These are phyloP conservation scores for Thielaviopsis ethacetica DNA, from an alignment of 2,329 filamentous ascomycete species.

Conservation along the genomic window DNA sequence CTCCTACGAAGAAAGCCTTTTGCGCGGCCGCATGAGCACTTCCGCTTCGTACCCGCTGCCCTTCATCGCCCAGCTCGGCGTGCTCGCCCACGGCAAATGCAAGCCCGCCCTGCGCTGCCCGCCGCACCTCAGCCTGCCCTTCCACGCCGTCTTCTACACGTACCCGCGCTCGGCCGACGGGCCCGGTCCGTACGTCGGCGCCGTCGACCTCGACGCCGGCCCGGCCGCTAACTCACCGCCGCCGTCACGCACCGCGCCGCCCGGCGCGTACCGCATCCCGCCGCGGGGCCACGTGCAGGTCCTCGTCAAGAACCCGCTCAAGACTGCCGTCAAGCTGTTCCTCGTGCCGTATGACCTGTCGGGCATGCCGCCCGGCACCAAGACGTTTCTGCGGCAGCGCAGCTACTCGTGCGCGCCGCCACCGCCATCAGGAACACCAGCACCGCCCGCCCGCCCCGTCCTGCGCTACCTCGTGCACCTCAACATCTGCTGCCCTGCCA, in stretches of 20 bases:
- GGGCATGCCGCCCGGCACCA: conserved; percentile 85
- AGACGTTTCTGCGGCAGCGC: conserved; percentile 89
- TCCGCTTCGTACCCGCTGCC: conserved; percentile 83
- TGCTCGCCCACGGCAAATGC: conserved; percentile 77
- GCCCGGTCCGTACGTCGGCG: conserved; percentile 88
- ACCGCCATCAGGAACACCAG: conserved; percentile 21
- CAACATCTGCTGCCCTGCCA: conserved; percentile 77
- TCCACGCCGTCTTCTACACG: conserved; percentile 92
- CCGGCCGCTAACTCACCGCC: not conserved
- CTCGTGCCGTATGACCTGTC: conserved; percentile 81
- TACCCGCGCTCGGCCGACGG: conserved; percentile 68
- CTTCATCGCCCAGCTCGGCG: conserved; percentile 89
- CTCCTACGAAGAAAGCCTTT: conserved; percentile 92
- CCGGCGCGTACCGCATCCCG: conserved; percentile 85
- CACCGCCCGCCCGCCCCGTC: conserved; percentile 33
- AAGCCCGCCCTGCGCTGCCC: conserved; percentile 74
- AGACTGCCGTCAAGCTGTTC: conserved; percentile 93
- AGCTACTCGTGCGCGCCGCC: conserved; percentile 66
- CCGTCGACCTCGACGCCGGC: conserved; percentile 60
- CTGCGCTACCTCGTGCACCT: conserved; percentile 83
- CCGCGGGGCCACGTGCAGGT: conserved; percentile 90
- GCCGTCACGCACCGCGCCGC: conserved; percentile 44
- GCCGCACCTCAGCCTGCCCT: conserved; percentile 75
- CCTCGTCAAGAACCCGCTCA: conserved; percentile 95
- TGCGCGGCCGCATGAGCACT: conserved; percentile 91